Evolutionary conservation across 352 stramenopile species (phyloP), one percentile per base, ranked within the genome.

Genomic region (Phytophthora meadii): DNA sequence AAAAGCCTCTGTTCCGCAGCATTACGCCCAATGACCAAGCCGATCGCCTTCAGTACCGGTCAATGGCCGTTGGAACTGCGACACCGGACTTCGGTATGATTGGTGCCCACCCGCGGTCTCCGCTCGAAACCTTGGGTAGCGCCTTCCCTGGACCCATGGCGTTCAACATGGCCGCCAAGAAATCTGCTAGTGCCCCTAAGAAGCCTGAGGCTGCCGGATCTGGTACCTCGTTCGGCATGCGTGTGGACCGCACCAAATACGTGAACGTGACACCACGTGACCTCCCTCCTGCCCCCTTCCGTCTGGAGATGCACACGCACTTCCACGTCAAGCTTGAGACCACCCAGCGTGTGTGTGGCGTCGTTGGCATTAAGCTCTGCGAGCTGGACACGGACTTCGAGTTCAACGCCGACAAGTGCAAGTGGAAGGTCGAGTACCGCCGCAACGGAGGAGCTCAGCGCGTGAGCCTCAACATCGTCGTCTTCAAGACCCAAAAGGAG

Each of bases 341-440:
- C 19, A 83, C 89, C n/a, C 77, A 87, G 66, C 85, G 87, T 36
- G 74, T 94, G n/a, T 90, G 87, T 45, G 81, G 76, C 12, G 74
- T 92, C 15, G 72, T 95, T 27, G 82, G 87, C 28, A 87, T 84
- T 37, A 95, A 94, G 76, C 72, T 95, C 8, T 93, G 82, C 54
- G 85, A 94, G 54, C 67, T 95, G 34, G 87, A 93, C 70, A 92
- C 87, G 52, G 87, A 95, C 62, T 95, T 90, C 52, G 75, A 77
- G 59, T 95, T 95, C 66, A 92, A 95, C 63, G 70, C 74, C 7
- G 74, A 88, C 62, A 95, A 95, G 76, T 93, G 85, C 77, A 95
- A 95, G 74, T 95, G 87, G 87, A 95, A 94, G 70, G 85, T 94
- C 42, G 79, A 90, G 47, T 90, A 88, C 73, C 83, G 85, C 4